Evolutionary conservation across 1,284 basidiomycete genomes (phyloP).

Genomic region (Leccinum pallidistipes): DNA sequence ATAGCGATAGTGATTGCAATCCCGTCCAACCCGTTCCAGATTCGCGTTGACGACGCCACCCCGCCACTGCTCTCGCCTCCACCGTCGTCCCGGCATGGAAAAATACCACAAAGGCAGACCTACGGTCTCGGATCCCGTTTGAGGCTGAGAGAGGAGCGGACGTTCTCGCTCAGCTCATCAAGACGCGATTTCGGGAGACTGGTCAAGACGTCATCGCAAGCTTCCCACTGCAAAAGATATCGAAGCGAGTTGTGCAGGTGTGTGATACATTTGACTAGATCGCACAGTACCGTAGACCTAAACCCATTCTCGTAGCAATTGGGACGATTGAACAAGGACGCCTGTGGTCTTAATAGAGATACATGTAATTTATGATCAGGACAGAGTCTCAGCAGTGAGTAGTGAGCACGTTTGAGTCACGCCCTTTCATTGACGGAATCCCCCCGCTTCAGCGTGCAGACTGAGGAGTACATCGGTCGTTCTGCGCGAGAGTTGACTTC

Average conservation of each 20-base stretch:
- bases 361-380: conserved; percentile 67
- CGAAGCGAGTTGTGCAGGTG: conserved; percentile 50
- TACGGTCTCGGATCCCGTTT: conserved; percentile 69
- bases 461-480: conserved; percentile 51
- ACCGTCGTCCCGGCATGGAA: conserved; percentile 51
- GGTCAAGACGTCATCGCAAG: conserved; percentile 52
- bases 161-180: too few relatives aligned
- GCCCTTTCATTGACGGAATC: not conserved
- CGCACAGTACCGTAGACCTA: not conserved
- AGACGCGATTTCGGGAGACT: conserved; percentile 42
- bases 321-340: conserved; percentile 50
- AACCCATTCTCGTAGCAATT: conserved; percentile 46
- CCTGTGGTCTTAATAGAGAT: conserved; percentile 56
- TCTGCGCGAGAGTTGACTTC: conserved; percentile 47
- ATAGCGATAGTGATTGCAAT: conserved; percentile 39
- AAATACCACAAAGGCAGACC: conserved; percentile 64
- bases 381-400: conserved; percentile 61
- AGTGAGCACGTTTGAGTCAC: not conserved
- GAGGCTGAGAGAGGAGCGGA: conserved; percentile 49
- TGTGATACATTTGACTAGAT: conserved; percentile 4
- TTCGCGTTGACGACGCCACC: not conserved
- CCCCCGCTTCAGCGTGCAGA: conserved; percentile 45
- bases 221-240: conserved; percentile 63
- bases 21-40: not conserved
- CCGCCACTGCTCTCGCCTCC: conserved; percentile 43